These are phyloP conservation scores for Eucalyptus paniculata DNA, from an alignment of 345 rosid species.

Conservation along the genomic window DNA sequence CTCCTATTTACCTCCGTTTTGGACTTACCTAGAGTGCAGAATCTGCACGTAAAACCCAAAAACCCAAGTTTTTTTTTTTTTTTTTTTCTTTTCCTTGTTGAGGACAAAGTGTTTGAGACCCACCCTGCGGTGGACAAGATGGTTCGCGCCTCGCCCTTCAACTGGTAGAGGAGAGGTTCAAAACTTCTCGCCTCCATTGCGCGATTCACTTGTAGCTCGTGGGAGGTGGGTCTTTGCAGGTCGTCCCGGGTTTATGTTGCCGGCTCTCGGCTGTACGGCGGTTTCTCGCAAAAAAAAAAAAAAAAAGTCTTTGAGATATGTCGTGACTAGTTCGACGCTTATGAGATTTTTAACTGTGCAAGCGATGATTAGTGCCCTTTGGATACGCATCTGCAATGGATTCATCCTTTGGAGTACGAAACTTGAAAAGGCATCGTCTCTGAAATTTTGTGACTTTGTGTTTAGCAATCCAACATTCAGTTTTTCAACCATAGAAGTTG, in stretches of 20 bases:
- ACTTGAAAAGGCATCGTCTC: background rate
- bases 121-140: too few species aligned
- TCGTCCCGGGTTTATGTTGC: too few species aligned
- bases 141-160: too few species aligned
- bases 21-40: background rate
- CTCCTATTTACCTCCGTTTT: background rate
- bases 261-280: too few species aligned
- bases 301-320: too few species aligned
- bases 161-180: too few species aligned
- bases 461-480: background rate
- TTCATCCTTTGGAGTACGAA: background rate
- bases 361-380: background rate
- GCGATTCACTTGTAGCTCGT: too few species aligned
- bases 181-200: too few species aligned
- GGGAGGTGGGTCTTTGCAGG: too few species aligned
- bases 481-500: background rate
- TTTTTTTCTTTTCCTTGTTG: fast-evolving
- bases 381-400: background rate
- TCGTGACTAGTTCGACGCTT: fast-evolving
- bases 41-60: background rate
- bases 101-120: background rate
- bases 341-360: background rate
- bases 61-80: background rate
- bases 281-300: too few species aligned
- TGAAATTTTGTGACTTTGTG: background rate